phyloP scores from a whole-genome alignment of 495 filamentous ascomycete species.

The Oleoguttula mirabilis region DNA sequence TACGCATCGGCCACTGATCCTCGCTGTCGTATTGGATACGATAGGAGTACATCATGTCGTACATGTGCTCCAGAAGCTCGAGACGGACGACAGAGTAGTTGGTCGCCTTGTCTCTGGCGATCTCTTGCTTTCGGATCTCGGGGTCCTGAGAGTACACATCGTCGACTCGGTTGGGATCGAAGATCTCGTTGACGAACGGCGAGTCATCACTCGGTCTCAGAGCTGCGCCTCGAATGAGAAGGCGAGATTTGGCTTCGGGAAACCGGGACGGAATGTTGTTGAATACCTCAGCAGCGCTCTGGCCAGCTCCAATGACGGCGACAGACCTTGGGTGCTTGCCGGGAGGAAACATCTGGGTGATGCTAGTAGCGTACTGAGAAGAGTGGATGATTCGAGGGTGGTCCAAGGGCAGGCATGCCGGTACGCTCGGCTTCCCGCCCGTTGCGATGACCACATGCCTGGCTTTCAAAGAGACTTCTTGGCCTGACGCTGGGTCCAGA shows the following conservation, averaged over 20 bases:
- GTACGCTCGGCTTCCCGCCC: constrained; percentile 71
- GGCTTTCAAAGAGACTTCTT: constrained; percentile 43
- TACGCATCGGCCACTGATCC: constrained; percentile 65
- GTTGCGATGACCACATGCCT: constrained; percentile 78
- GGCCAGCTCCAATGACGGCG: constrained; percentile 76
- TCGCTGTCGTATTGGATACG: constrained; percentile 57
- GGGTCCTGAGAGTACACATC: constrained; percentile 52
- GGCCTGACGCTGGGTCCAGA: constrained; percentile 39
- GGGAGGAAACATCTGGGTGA: constrained; percentile 32
- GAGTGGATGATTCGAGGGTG: constrained; percentile 72
- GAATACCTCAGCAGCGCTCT: constrained; percentile 93
- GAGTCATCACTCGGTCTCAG: constrained; percentile 87
- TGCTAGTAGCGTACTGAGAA: constrained; percentile 62
- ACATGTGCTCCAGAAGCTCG: constrained; percentile 75
- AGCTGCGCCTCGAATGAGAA: constrained; percentile 69
- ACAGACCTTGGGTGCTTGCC: constrained; percentile 54
- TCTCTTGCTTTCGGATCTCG: constrained; percentile 47
- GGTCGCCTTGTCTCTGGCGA: constrained; percentile 58
- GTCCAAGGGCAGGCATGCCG: constrained; percentile 36
- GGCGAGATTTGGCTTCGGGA: constrained; percentile 59
- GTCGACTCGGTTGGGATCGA: constrained; percentile 75
- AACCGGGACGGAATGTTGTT: constrained; percentile 73
- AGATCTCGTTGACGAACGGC: constrained; percentile 94
- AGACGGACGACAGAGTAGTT: constrained; percentile 92
- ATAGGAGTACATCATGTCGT: constrained; percentile 75